Evolutionary conservation across 345 rosid species (phyloP).

Genomic region (Corchorus olitorius): DNA sequence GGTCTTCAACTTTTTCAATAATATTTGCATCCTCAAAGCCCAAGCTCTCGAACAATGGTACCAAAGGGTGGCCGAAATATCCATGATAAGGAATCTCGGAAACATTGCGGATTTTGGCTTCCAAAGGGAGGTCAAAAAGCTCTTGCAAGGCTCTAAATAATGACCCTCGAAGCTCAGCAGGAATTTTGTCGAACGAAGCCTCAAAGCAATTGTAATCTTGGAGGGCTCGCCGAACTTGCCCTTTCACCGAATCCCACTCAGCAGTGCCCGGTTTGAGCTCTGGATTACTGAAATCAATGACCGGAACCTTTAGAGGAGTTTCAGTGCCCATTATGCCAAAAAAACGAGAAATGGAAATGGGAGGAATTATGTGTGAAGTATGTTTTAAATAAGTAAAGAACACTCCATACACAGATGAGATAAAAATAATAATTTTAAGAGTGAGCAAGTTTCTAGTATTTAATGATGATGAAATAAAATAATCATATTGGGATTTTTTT

Average conservation of each 20-base stretch:
- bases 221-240: constrained; percentile 45
- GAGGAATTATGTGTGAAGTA: neutral
- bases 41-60: constrained; percentile 68
- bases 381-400: neutral
- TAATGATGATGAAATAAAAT: no score
- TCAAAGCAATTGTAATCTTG: constrained; percentile 68
- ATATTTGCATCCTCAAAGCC: constrained; percentile 53
- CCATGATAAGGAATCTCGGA: constrained; percentile 59
- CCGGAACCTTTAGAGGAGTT: constrained; percentile 37
- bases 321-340: constrained; percentile 40
- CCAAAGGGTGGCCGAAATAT: constrained; percentile 61
- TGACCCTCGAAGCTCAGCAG: constrained; percentile 34
- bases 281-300: constrained; percentile 47
- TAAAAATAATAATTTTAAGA: no score
- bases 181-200: constrained; percentile 47
- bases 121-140: constrained; percentile 61
- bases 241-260: constrained; percentile 48
- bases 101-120: constrained; percentile 43
- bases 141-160: constrained; percentile 42
- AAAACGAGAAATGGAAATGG: neutral
- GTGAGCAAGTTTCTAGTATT: no score
- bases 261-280: constrained; percentile 38
- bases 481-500: no score
- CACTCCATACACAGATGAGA: neutral
- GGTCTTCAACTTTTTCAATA: constrained; percentile 36